Evolutionary conservation across 495 filamentous ascomycete species (phyloP), one percentile per base, ranked within the genome.

Genomic region (Pyronema domesticum): DNA sequence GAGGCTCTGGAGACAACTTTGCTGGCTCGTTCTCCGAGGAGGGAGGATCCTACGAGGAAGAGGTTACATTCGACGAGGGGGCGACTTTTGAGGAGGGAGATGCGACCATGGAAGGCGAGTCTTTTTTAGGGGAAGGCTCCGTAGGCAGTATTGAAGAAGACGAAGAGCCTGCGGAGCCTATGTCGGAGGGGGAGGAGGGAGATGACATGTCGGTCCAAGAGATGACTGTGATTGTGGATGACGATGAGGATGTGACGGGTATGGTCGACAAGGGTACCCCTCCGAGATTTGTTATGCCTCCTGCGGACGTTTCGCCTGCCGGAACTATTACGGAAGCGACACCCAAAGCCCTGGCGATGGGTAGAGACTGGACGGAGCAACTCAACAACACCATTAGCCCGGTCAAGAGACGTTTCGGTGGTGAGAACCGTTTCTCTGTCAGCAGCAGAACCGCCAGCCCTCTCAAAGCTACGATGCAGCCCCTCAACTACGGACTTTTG

Each of bases 41-140:
- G 5, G 42, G 9, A n/a, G 14, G n/a, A 23, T 53, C 37, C 17
- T n/a, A 40, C 14, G 83, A 78, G 34, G 72, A 73, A 18, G 63
- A 76, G 49, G 71, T 72, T 56, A 69, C 71, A 43, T 72, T 74
- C 13, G 72, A 77, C 55, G 77, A 79, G 43, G 76, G 72, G 65
- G 65, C 37, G 60, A 66, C 49, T 60, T 55, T 54, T 72, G 77
- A 71, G 46, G 77, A 68, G 68, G 70, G 40, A 47, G 60, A 70
- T 58, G 57, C 55, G 11, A 56, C 56, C 39, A 57, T 65, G 48
- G 57, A 60, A 33, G 69, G 70, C 43, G 75, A 81, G 75, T 85
- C 83, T 89, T 87, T 89, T 86, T 87, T 85, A 80, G 85, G 79
- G 76, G 80, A 83, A 70, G 78, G 81, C 78, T 83, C 81, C 78